Evolutionary conservation across 352 stramenopile species (phyloP).

Genomic region (Pythium plurisporium): DNA sequence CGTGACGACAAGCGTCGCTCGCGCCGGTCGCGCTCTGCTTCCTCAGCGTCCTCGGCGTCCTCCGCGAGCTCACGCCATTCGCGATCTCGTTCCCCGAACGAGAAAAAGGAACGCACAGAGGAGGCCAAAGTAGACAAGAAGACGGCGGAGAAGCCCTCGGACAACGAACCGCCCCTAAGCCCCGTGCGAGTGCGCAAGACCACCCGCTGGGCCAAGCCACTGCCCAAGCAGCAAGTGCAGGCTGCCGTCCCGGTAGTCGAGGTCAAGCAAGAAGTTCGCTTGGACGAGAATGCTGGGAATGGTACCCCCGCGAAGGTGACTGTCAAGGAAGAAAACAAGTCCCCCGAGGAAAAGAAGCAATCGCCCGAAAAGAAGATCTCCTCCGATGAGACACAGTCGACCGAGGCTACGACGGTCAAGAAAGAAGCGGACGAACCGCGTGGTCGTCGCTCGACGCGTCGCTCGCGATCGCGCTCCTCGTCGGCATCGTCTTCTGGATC

Average conservation of each 20-base stretch:
- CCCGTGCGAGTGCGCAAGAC: slow-evolving; percentile 14
- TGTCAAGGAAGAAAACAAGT: background rate
- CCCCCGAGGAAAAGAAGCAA: background rate
- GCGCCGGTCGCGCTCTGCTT: slow-evolving; percentile 15
- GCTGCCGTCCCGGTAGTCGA: background rate
- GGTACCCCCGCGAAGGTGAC: background rate
- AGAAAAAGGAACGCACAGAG: background rate
- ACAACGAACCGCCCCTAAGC: slow-evolving; percentile 1
- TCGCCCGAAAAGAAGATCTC: background rate
- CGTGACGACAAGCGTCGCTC: background rate
- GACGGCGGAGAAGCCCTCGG: background rate
- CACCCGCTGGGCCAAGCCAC: slow-evolving; percentile 17
- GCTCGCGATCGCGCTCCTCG: slow-evolving; percentile 33
- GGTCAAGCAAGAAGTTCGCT: background rate
- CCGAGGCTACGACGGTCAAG: background rate
- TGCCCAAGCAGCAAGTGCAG: background rate
- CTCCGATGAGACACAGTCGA: background rate
- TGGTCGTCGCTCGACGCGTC: background rate
- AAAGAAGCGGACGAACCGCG: slow-evolving; percentile 7
- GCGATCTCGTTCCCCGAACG: slow-evolving; percentile 9
- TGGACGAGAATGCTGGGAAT: no score
- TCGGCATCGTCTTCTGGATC: slow-evolving; percentile 24
- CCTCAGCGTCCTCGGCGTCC: slow-evolving; percentile 4
- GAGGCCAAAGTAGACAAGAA: slow-evolving; percentile 10
- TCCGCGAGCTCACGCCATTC: slow-evolving; percentile 8